These are phyloP conservation scores for Galium porrigens DNA, from an alignment of 305 asterid species.

Conservation along the genomic window DNA sequence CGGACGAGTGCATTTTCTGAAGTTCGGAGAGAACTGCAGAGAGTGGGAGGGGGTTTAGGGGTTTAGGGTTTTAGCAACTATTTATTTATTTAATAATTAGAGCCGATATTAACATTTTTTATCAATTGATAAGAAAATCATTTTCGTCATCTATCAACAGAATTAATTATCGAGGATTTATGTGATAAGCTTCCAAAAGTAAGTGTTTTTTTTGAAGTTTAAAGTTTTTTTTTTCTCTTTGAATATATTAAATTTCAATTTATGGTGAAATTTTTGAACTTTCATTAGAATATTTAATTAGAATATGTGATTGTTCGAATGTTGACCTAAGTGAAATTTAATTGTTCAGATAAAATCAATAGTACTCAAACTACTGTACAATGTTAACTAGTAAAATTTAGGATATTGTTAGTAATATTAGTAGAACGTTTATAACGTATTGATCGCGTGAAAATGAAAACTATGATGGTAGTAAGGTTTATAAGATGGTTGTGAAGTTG, in stretches of 20 bases:
- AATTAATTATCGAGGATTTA: background rate
- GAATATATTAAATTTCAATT: no score
- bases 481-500: background rate
- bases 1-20: conserved; percentile 33
- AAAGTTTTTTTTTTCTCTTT: no score
- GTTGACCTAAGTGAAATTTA: no score
- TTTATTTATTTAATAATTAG: conserved; percentile 9
- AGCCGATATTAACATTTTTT: background rate
- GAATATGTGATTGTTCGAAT: no score
- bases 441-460: no score
- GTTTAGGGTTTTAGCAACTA: conserved; percentile 26
- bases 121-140: background rate
- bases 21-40: conserved; percentile 9
- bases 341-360: no score
- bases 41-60: conserved; percentile 9
- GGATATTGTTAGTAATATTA: no score
- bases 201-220: background rate
- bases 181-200: background rate
- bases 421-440: background rate
- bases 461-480: no score
- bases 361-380: no score
- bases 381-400: no score
- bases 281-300: no score
- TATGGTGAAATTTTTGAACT: no score
- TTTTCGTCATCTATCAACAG: background rate